Conservation (phyloP, 768 basidiomycete genomes). For the Cystobasidium onofrii region DNA sequence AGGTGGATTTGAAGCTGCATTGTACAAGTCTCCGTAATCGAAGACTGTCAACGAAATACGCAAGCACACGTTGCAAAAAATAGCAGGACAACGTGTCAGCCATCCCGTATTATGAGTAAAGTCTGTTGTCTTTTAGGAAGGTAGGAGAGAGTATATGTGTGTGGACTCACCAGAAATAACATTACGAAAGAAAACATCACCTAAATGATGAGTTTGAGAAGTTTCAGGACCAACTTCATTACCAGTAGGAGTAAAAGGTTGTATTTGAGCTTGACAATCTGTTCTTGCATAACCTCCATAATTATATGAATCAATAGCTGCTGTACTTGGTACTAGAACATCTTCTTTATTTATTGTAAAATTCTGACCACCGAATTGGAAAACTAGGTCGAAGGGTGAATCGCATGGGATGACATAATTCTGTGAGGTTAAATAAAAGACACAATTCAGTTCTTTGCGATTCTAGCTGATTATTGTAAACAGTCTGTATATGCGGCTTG, state of each 20-base stretch:
- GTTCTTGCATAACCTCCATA: slow-evolving; percentile 27
- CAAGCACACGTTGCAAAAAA: not conserved
- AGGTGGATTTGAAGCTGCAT: slow-evolving; percentile 25
- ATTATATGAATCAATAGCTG: slow-evolving; percentile 23
- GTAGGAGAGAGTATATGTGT: too few species aligned
- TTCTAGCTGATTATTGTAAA: too few species aligned
- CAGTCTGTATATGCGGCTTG: not conserved
- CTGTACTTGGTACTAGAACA: slow-evolving; percentile 10
- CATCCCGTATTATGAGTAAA: not conserved
- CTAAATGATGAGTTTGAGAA: slow-evolving; percentile 27
- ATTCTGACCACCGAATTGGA: slow-evolving; percentile 27
- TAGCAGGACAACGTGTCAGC: not conserved
- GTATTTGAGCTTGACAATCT: slow-evolving; percentile 28
- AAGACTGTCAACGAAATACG: slow-evolving; percentile 6
- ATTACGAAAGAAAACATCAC: slow-evolving; percentile 30
- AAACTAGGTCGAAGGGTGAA: slow-evolving; percentile 20
- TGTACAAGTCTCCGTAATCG: slow-evolving; percentile 16
- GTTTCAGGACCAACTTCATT: slow-evolving; percentile 28
- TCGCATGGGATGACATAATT: slow-evolving; percentile 25
- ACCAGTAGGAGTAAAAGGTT: slow-evolving; percentile 27
- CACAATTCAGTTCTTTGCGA: too few species aligned
- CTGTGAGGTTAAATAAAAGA: too few species aligned
- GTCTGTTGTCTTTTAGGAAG: too few species aligned
- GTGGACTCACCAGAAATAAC: slow-evolving; percentile 29
- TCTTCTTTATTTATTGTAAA: slow-evolving; percentile 23